phyloP scores from a whole-genome alignment of 2,329 filamentous ascomycete species.

The Verticillium alfalfae region DNA sequence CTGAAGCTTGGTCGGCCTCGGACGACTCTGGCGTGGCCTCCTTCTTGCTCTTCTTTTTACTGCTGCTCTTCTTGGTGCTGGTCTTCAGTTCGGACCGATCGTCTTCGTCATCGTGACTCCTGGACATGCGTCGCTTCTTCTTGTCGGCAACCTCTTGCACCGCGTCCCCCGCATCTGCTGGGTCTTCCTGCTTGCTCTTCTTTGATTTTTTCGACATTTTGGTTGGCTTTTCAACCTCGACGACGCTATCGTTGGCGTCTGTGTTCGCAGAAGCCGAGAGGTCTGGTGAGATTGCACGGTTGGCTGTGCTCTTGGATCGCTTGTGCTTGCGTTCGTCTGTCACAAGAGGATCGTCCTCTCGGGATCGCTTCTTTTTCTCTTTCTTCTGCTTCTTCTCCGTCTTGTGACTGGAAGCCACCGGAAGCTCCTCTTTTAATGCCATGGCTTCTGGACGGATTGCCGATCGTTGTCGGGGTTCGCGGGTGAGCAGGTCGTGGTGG shows the following conservation, averaged over 20 bases:
- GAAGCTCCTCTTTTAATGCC: neutral
- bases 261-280: neutral
- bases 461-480: neutral
- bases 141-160: neutral
- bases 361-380: slow-evolving; percentile 38
- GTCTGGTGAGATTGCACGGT: neutral
- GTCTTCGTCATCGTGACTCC: neutral
- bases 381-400: slow-evolving; percentile 31
- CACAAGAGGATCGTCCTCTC: slow-evolving; percentile 33
- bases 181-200: neutral
- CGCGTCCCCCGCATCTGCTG: slow-evolving; percentile 5
- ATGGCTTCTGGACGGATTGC: neutral
- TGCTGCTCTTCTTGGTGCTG: slow-evolving; percentile 17
- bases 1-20: slow-evolving; percentile 7
- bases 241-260: slow-evolving; percentile 15
- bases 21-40: slow-evolving; percentile 15
- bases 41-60: slow-evolving; percentile 21
- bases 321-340: slow-evolving; percentile 42
- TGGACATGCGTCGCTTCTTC: neutral
- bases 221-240: neutral
- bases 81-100: slow-evolving; percentile 1
- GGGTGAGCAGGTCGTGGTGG: neutral
- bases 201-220: neutral
- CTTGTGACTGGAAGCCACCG: slow-evolving; percentile 11
- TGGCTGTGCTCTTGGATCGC: slow-evolving; percentile 38